Percentiles rank a stretch among this genome's conserved stretches.
Evolutionary conservation across 2,329 filamentous ascomycete species (phyloP).

Genomic region (Talaromyces sp.): DNA sequence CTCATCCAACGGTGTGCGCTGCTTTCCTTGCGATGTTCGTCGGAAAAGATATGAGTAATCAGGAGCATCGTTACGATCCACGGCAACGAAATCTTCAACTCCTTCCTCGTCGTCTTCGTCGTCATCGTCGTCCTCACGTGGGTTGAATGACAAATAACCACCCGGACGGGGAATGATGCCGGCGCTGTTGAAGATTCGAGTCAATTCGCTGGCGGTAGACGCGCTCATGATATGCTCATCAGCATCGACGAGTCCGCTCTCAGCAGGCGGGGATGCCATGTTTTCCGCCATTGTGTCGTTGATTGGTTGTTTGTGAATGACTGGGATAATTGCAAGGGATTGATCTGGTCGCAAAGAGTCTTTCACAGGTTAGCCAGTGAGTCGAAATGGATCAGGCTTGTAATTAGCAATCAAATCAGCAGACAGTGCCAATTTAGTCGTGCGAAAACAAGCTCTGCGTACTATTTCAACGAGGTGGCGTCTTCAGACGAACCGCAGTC

Average conservation of each 20-base stretch:
- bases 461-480: not conserved
- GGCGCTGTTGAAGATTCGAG: conserved; percentile 14
- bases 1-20: conserved; percentile 45
- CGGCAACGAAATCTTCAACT: conserved; percentile 38
- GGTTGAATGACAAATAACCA: conserved; percentile 14
- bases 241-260: conserved; percentile 8
- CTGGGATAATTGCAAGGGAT: not conserved
- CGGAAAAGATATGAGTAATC: conserved; percentile 41
- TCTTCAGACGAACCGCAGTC: not conserved
- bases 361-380: not conserved
- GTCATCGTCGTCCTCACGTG: conserved; percentile 22
- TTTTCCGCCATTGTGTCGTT: conserved; percentile 8
- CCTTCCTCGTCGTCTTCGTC: conserved; percentile 26
- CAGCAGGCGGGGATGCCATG: conserved; percentile 10
- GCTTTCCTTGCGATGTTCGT: conserved; percentile 31
- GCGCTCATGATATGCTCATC: conserved; percentile 9
- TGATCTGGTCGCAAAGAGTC: not conserved
- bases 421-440: not conserved
- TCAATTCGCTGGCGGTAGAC: conserved; percentile 15
- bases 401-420: not conserved
- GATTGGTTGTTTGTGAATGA: not conserved
- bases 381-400: no score
- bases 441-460: not conserved
- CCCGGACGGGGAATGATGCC: conserved; percentile 11
- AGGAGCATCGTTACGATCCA: conserved; percentile 38